Percentiles rank a stretch among this genome's conserved stretches.
phyloP scores from a whole-genome alignment of 495 filamentous ascomycete species.

The Patellaria atrata region DNA sequence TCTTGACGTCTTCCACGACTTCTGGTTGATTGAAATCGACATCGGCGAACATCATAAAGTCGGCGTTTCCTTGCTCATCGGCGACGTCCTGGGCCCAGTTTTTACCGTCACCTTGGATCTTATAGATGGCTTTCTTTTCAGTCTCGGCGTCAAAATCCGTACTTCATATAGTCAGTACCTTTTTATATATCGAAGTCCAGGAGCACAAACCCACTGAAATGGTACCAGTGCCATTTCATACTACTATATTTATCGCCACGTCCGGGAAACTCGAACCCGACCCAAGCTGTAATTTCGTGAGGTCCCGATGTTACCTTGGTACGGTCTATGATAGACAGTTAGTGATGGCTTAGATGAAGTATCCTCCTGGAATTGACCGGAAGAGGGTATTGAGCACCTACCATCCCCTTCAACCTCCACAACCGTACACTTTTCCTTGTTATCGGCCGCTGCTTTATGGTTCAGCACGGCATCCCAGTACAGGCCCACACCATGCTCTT shows the following conservation, averaged over 20 bases:
- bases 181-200: neutral
- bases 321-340: constrained; percentile 31
- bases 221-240: constrained; percentile 53
- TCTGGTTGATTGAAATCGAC: constrained; percentile 53
- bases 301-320: constrained; percentile 40
- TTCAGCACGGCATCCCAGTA: constrained; percentile 69
- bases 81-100: constrained; percentile 54
- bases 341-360: neutral
- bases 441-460: constrained; percentile 59
- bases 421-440: constrained; percentile 41
- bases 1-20: constrained; percentile 45
- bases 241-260: constrained; percentile 43
- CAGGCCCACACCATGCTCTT: constrained; percentile 40
- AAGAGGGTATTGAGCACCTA: neutral
- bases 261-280: constrained; percentile 50
- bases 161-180: constrained; percentile 10
- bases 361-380: neutral
- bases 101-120: constrained; percentile 47
- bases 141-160: constrained; percentile 51
- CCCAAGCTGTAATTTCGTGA: constrained; percentile 53
- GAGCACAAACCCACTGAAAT: constrained; percentile 43
- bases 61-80: constrained; percentile 54
- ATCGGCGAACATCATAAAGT: constrained; percentile 49
- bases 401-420: constrained; percentile 38
- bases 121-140: constrained; percentile 49